Base-by-base conservation (phyloP, 129 eudicot genomes). In the Heracleum sosnowskyi region DNA sequence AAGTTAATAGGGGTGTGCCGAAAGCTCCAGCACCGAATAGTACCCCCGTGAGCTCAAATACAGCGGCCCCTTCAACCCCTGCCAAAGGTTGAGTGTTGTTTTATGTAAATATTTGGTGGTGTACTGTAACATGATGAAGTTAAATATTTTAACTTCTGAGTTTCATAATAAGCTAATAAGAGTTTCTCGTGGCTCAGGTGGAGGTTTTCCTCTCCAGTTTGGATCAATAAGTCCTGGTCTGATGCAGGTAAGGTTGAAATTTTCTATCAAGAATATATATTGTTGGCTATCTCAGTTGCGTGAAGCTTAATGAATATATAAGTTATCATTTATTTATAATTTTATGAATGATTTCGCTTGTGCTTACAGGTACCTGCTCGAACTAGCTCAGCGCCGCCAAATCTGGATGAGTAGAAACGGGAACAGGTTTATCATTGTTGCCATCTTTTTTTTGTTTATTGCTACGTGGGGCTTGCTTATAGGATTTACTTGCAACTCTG, bases 371-470 rank as follows among this genome's bases (percentile, higher is more conserved):
- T 95, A 70, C 98, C 98, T 75, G 90, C 96, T 49, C 85, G 97
- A 78, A 93, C 98, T 51, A 93, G 78, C 87, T 93, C 98, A 73
- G 96, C 97, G n/a, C 98, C 98, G 53, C 97, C 92, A 46, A 90
- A 87, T 81, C 44, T 93, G 86, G 96, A 87, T 84, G 96, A 93
- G 86, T 94, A 88, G 86, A 87, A 87, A 85, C 86, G 84, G 71
- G 93, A 79, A 77, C 98, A 91, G 98, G 98, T 94, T 24, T 78
- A 86, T 11, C 47, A 33, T 78, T 37, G 39, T 13, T 66, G 8
- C 24, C 37, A 28, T 66, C 20, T 66, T 66, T 15, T n/a, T 13
- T 4, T 2, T 66, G 40, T 66, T 33, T 18, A 66, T 28, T 66
- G 24, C 40, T 11, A 0, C 0, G 11, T 5, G 39, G 39, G 36